Conservation (phyloP, 2,329 filamentous ascomycete species). For the Immersiporthe knoxdaviesiana region DNA sequence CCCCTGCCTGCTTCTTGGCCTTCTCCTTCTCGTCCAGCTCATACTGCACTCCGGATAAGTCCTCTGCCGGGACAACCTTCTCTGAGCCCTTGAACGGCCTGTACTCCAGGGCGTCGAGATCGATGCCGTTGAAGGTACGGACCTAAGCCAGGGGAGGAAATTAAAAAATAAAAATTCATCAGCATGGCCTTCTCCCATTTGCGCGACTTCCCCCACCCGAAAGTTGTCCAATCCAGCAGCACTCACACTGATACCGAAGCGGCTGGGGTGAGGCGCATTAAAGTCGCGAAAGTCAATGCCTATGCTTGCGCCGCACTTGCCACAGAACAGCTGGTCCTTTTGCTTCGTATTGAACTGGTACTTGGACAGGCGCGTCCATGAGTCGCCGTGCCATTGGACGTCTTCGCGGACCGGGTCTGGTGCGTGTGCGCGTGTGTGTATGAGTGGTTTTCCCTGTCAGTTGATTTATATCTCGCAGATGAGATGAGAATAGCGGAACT, state of each 20-base stretch:
- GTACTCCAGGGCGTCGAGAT: conserved; percentile 44
- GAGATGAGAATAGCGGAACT: no score
- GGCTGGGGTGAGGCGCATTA: conserved; percentile 32
- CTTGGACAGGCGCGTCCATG: conserved; percentile 39
- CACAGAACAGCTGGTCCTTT: conserved; percentile 54
- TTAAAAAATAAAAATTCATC: not conserved
- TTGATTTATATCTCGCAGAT: not conserved
- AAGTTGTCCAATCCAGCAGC: not conserved
- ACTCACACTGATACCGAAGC: conserved; percentile 51
- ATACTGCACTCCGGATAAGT: conserved; percentile 43
- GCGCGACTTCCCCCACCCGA: not conserved
- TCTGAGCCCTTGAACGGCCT: conserved; percentile 43
- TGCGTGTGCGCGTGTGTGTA: not conserved
- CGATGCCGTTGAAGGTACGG: conserved; percentile 46
- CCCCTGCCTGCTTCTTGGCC: not conserved
- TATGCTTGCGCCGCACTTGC: conserved; percentile 50
- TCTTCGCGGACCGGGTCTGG: conserved; percentile 45
- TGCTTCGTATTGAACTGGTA: conserved; percentile 53
- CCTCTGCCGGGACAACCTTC: conserved; percentile 39
- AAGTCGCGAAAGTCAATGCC: conserved; percentile 49
- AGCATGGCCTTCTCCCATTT: not conserved
- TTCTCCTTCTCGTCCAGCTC: conserved; percentile 30
- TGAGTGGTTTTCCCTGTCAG: not conserved
- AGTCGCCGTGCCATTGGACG: conserved; percentile 48
- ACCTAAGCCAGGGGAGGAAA: conserved; percentile 37